Evolutionary conservation across 106 monocot species (phyloP), one percentile per base, ranked within the genome.

Genomic region (Platanthera zijinensis): DNA sequence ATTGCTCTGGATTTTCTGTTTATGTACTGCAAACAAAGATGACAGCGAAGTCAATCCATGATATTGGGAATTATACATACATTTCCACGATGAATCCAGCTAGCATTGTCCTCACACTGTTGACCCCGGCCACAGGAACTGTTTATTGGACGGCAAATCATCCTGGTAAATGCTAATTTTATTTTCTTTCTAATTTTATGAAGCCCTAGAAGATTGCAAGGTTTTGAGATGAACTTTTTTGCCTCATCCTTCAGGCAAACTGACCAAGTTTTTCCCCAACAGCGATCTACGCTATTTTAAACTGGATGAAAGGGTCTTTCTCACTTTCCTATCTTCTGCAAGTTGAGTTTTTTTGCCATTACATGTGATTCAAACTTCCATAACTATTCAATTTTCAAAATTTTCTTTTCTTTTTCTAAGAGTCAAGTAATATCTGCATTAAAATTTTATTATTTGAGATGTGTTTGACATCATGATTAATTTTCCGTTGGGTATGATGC

Each of bases 1-100:
- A 96, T 82, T 90, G 87, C 74, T 90, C 96, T n/a, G 96, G 95
- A 10, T 93, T 96, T 81, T 80, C 87, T 3, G 77, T 90, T 61
- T 93, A 89, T 59, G 62, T 86, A 39, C 79, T 84, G 71, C 93
- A 93, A 56, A 92, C 90, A 14, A 57, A 59, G 22, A 77, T 93
- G 83, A 84, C 84, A 57, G 72, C 28, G 69, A 96, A 96, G 78
- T 78, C 56, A 30, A 87, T 30, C 73, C 86, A 64, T 45, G 74
- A 30, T 28, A 81, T 81, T 73, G 77, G 80, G 10, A 75, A 83
- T 51, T 80, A 86, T 83, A 85, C 85, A 48, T 93, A 84, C 66
- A 78, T 96, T 72, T 96, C 92, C 25, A 90, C 88, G 70, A 79
- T 83, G 78, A 87, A 83, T 50, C 86, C 92, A 39, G 49, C 72